phyloP scores from a whole-genome alignment of 2,329 filamentous ascomycete genomes.

The Xylaria sp. region DNA sequence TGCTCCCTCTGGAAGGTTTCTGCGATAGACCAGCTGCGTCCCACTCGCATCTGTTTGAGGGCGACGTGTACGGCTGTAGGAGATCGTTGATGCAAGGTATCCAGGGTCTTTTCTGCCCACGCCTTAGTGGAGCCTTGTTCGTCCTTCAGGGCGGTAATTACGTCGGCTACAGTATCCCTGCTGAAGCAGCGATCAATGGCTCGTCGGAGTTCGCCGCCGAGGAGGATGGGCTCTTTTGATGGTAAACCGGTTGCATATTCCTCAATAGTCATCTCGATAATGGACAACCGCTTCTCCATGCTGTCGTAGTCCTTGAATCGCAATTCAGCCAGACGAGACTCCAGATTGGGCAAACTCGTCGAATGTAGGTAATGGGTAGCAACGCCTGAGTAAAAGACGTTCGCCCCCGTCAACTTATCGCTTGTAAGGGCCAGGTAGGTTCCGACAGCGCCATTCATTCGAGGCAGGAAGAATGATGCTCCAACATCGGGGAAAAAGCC shows the following conservation, averaged over 20 bases:
- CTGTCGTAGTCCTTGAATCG: constrained; percentile 80
- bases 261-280: constrained; percentile 87
- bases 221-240: constrained; percentile 68
- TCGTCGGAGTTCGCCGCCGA: constrained; percentile 73
- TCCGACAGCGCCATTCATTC: constrained; percentile 83
- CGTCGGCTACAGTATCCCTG: constrained; percentile 69
- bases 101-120: constrained; percentile 81
- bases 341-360: constrained; percentile 78
- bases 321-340: constrained; percentile 85
- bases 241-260: constrained; percentile 90
- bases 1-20: constrained; percentile 88
- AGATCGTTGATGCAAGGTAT: constrained; percentile 77
- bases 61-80: constrained; percentile 88
- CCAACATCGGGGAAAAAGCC: constrained; percentile 99
- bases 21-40: constrained; percentile 76
- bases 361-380: constrained; percentile 98
- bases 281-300: constrained; percentile 65
- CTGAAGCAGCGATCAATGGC: constrained; percentile 86
- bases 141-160: constrained; percentile 70
- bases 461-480: constrained; percentile 91
- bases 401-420: constrained; percentile 78
- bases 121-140: constrained; percentile 59
- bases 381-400: constrained; percentile 88
- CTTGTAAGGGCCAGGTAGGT: constrained; percentile 95
- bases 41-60: constrained; percentile 80